These are phyloP conservation scores for Pinguiococcus pyrenoidosus DNA, from an alignment of 108 stramenopile species.

Conservation along the genomic window DNA sequence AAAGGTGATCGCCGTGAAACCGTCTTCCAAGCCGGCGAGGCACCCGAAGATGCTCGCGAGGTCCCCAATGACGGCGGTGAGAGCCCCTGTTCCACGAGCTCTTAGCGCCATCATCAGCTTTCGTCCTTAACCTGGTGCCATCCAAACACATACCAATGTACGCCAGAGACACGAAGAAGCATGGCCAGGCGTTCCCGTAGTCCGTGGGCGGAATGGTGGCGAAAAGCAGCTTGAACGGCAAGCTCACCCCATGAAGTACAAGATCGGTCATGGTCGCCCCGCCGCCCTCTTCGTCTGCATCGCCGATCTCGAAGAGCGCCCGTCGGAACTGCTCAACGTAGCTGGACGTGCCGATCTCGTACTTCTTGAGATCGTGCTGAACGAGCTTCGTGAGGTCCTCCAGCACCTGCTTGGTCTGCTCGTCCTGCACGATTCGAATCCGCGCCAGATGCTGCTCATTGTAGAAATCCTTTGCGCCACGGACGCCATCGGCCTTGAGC, in stretches of 20 bases:
- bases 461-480: too few species aligned
- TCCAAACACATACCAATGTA: conserved; percentile 9
- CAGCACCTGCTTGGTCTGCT: conserved; percentile 10
- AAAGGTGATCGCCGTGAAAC: conserved; percentile 19
- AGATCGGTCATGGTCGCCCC: conserved; percentile 1
- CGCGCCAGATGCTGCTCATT: too few species aligned
- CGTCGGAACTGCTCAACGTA: conserved; percentile 10
- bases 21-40: conserved; percentile 7
- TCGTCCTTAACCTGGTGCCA: too few species aligned
- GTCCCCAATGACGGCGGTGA: conserved; percentile 19
- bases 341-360: neutral
- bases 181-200: conserved; percentile 2
- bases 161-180: conserved; percentile 9
- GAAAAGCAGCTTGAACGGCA: conserved; percentile 14
- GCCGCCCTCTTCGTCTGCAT: conserved; percentile 9
- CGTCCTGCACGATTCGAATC: too few species aligned
- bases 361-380: conserved; percentile 3
- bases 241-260: conserved; percentile 8
- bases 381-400: conserved; percentile 10
- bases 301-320: conserved; percentile 4
- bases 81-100: too few species aligned
- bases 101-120: too few species aligned
- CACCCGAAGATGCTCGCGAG: conserved; percentile 20
- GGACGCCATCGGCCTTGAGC: too few species aligned
- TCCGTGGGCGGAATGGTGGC: conserved; percentile 15